phyloP scores from a whole-genome alignment of 1,139 yeast genomes.

The Wickerhamomyces sp. region DNA sequence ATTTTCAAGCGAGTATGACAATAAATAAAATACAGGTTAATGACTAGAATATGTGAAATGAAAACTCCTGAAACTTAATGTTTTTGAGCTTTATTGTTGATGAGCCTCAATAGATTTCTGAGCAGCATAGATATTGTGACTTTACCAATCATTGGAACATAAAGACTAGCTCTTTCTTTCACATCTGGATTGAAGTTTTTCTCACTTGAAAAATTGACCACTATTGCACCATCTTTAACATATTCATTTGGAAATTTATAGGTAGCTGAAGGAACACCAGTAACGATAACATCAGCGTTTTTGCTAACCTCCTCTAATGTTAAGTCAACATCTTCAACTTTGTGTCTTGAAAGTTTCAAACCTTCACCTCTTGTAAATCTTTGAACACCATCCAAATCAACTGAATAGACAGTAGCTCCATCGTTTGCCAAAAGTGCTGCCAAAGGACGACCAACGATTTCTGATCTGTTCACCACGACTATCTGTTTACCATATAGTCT shows the following conservation, averaged over 20 bases:
- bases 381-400: slow-evolving; percentile 82
- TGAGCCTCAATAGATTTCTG: slow-evolving; percentile 78
- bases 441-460: slow-evolving; percentile 94
- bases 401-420: slow-evolving; percentile 94
- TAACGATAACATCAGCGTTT: slow-evolving; percentile 84
- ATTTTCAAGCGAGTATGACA: slow-evolving; percentile 11
- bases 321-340: slow-evolving; percentile 61
- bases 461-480: slow-evolving; percentile 87
- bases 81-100: slow-evolving; percentile 47
- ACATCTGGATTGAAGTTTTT: slow-evolving; percentile 81
- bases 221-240: slow-evolving; percentile 83
- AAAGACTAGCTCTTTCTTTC: slow-evolving; percentile 80
- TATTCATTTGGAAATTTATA: slow-evolving; percentile 84
- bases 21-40: neutral
- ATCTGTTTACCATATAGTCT: slow-evolving; percentile 89
- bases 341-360: slow-evolving; percentile 74
- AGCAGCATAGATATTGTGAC: slow-evolving; percentile 93
- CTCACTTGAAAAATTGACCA: slow-evolving; percentile 83
- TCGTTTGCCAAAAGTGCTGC: slow-evolving; percentile 96
- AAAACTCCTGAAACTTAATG: neutral
- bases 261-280: slow-evolving; percentile 84
- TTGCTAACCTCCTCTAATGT: slow-evolving; percentile 60
- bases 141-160: slow-evolving; percentile 94
- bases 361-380: slow-evolving; percentile 94
- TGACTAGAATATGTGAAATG: neutral